A percentile compares a stretch with the other conserved stretches of the same genome.
Conservation (phyloP, 2,329 filamentous ascomycete species). For the Metarhizium sp. region DNA sequence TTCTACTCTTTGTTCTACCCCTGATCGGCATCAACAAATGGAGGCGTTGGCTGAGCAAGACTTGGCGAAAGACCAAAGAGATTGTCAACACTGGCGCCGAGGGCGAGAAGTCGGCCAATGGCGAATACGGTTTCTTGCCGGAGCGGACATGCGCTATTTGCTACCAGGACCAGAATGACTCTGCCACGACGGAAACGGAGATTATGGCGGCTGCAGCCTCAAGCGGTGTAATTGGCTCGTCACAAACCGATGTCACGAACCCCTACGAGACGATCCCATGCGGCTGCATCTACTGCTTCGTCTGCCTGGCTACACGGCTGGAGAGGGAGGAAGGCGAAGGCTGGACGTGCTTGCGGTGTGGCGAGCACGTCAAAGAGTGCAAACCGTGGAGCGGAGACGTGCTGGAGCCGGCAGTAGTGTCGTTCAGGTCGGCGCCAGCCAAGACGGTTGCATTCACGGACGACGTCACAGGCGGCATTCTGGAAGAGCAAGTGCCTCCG, state of each 20-base stretch:
- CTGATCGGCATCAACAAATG: conserved; percentile 91
- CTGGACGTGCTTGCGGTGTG: conserved; percentile 85
- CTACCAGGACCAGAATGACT: conserved; percentile 83
- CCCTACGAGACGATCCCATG: conserved; percentile 88
- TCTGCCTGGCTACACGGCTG: conserved; percentile 82
- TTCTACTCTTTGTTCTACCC: conserved; percentile 92
- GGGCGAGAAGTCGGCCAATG: conserved; percentile 45
- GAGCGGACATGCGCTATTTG: conserved; percentile 95
- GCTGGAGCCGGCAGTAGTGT: conserved; percentile 45
- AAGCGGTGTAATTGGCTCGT: conserved; percentile 75
- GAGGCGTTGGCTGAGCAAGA: conserved; percentile 78
- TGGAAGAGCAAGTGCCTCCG: conserved; percentile 17
- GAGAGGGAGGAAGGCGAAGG: conserved; percentile 92
- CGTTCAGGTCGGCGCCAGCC: conserved; percentile 26
- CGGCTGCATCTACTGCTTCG: conserved; percentile 90
- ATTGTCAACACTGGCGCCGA: conserved; percentile 42
- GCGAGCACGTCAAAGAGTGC: conserved; percentile 74
- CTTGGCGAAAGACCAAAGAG: conserved; percentile 73
- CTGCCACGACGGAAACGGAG: conserved; percentile 62
- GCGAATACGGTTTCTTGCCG: conserved; percentile 77
- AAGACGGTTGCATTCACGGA: conserved; percentile 58
- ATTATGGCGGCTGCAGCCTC: conserved; percentile 61
- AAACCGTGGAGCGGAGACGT: conserved; percentile 90
- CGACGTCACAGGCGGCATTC: conserved; percentile 31
- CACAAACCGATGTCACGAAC: conserved; percentile 90